A percentile compares a stretch with the other conserved stretches of the same genome.
Evolutionary conservation across 2,329 filamentous ascomycete genomes (phyloP).

Genomic region (Penicillium sp.): DNA sequence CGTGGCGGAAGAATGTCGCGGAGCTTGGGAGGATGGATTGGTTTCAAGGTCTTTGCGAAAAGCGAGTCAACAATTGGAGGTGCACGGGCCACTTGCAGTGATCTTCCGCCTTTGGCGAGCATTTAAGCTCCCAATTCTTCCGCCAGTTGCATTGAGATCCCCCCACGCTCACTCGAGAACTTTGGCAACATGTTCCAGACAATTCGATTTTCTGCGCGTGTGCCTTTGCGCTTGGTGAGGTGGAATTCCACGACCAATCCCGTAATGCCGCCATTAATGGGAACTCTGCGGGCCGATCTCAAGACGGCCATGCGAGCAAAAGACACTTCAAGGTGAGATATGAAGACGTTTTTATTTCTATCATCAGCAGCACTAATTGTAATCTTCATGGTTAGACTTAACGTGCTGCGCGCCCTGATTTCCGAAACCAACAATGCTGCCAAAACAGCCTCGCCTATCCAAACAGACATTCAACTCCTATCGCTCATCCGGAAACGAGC

Average conservation of each 20-base stretch:
- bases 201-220: conserved; percentile 29
- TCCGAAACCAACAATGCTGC: conserved; percentile 51
- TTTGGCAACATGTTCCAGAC: conserved; percentile 34
- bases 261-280: conserved; percentile 43
- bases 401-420: conserved; percentile 50
- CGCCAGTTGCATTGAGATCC: conserved; percentile 3
- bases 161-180: conserved; percentile 3
- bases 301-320: conserved; percentile 52
- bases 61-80: conserved; percentile 25
- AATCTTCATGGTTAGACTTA: conserved; percentile 35
- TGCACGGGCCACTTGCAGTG: conserved; percentile 35
- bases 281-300: conserved; percentile 46
- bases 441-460: conserved; percentile 46
- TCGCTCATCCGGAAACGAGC: conserved; percentile 47
- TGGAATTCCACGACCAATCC: conserved; percentile 42
- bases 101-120: conserved; percentile 22
- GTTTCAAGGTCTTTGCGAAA: conserved; percentile 22
- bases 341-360: neutral
- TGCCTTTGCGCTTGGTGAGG: conserved; percentile 32
- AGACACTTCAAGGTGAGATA: conserved; percentile 43
- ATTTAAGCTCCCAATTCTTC: neutral
- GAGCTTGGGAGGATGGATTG: conserved; percentile 6
- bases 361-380: neutral
- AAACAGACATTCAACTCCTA: conserved; percentile 48
- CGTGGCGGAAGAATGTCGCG: conserved; percentile 5